A percentile compares a stretch with the other conserved stretches of the same genome.
Conservation (phyloP, 2,329 filamentous ascomycete genomes). For the Colletotrichum lindemuthianum region DNA sequence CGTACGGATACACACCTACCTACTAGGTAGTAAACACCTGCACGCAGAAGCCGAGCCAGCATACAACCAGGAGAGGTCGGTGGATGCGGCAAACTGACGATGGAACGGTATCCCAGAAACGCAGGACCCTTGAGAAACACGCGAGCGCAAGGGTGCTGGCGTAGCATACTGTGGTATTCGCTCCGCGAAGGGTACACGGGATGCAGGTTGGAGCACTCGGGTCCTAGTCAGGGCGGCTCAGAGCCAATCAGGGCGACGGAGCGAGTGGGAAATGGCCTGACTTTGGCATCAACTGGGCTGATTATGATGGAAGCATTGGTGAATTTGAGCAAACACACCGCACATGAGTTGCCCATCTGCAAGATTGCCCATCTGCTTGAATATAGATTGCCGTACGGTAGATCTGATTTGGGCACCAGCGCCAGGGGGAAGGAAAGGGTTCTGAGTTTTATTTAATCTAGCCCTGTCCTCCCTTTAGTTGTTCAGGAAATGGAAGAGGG, state of each 20-base stretch:
- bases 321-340: slow-evolving; percentile 29
- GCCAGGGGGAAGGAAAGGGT: no score
- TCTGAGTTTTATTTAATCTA: no score
- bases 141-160: slow-evolving; percentile 10
- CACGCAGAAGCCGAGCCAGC: no score
- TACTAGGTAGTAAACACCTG: no score
- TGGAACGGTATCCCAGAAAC: not conserved
- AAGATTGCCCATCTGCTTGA: slow-evolving; percentile 30
- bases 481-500: no score
- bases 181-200: not conserved
- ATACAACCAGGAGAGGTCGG: not conserved
- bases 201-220: not conserved
- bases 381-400: slow-evolving; percentile 15
- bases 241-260: slow-evolving; percentile 29
- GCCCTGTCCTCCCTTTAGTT: no score
- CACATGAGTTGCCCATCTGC: slow-evolving; percentile 10
- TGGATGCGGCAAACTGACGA: not conserved
- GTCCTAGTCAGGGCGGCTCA: slow-evolving; percentile 10
- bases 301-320: slow-evolving; percentile 34
- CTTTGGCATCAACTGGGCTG: slow-evolving; percentile 34
- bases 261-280: slow-evolving; percentile 33
- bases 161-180: not conserved
- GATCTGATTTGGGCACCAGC: slow-evolving; percentile 6
- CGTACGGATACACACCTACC: no score
- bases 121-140: not conserved